Evolutionary conservation across 2,329 filamentous ascomycete genomes (phyloP).

Genomic region (Lojkania enalia): DNA sequence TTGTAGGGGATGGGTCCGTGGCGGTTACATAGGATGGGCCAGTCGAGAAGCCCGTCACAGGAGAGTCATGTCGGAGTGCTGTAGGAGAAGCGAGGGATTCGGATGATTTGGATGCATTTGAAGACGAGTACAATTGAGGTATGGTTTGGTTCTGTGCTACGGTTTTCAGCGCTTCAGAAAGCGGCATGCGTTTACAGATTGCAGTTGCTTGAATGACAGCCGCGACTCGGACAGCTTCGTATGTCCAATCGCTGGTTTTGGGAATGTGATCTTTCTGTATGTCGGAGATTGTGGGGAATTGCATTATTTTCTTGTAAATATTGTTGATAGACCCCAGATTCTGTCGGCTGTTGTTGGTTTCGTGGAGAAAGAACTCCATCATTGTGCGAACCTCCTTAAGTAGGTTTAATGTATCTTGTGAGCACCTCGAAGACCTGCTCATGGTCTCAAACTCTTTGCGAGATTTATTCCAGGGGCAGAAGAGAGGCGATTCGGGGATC

Average conservation of each 20-base stretch:
- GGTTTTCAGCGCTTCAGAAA: conserved; percentile 31
- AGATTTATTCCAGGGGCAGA: conserved; percentile 34
- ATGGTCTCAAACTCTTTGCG: conserved; percentile 31
- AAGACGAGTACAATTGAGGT: conserved; percentile 8
- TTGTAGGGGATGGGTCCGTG: not conserved
- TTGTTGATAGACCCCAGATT: conserved; percentile 20
- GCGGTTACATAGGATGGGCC: conserved; percentile 19
- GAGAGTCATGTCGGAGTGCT: conserved; percentile 21
- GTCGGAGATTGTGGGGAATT: conserved; percentile 21
- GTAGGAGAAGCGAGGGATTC: conserved; percentile 24
- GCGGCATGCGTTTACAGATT: conserved; percentile 27
- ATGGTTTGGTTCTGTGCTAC: conserved; percentile 10
- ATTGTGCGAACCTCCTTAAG: conserved; percentile 34
- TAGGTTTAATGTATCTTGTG: conserved; percentile 21
- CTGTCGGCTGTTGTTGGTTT: conserved; percentile 22
- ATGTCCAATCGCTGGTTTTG: conserved; percentile 31
- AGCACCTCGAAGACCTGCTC: conserved; percentile 22
- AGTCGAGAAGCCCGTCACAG: conserved; percentile 20
- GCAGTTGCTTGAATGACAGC: conserved; percentile 38
- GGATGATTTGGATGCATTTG: conserved; percentile 14
- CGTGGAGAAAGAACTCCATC: conserved; percentile 34
- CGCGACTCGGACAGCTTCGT: conserved; percentile 42
- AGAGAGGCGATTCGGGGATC: conserved; percentile 44
- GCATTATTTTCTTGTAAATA: conserved; percentile 26
- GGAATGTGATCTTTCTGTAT: conserved; percentile 14